Evolutionary conservation across 495 filamentous ascomycete species (phyloP).

Genomic region (Usnea hakonensis): DNA sequence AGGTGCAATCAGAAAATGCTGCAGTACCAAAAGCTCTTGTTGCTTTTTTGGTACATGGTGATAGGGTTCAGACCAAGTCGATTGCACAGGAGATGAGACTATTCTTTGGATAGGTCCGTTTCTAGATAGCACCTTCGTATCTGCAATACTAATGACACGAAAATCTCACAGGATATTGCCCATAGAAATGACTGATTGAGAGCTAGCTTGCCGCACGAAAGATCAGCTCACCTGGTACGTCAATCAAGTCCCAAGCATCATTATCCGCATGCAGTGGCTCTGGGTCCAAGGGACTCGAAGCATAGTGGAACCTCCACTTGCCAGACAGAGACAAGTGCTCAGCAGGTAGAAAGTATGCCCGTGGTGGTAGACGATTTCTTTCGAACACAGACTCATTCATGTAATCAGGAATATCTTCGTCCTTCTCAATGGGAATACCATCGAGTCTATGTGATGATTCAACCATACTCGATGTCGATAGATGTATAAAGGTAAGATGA

Average conservation of each 20-base stretch:
- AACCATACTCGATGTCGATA: neutral
- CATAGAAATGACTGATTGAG: neutral
- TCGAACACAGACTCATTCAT: constrained; percentile 42
- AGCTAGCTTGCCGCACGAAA: neutral
- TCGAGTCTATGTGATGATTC: neutral
- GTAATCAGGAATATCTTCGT: constrained; percentile 12
- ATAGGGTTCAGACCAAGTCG: neutral
- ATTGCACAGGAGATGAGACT: neutral
- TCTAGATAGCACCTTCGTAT: neutral
- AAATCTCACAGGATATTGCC: neutral
- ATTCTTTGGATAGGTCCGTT: too few relatives aligned
- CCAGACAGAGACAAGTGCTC: constrained; percentile 46
- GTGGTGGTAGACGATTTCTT: constrained; percentile 54
- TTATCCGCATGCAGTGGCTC: constrained; percentile 26
- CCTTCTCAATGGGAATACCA: neutral
- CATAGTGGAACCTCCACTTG: constrained; percentile 52
- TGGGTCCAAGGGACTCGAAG: constrained; percentile 41
- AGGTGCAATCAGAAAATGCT: neutral
- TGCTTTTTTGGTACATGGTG: neutral
- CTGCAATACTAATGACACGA: neutral
- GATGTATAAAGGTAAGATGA: too few relatives aligned
- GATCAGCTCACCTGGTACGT: constrained; percentile 39
- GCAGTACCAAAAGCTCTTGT: neutral
- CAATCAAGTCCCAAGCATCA: constrained; percentile 42
- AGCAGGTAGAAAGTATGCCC: constrained; percentile 51